Conservation (phyloP, 139 green algal species). For the Zygnema circumcarinatum region DNA sequence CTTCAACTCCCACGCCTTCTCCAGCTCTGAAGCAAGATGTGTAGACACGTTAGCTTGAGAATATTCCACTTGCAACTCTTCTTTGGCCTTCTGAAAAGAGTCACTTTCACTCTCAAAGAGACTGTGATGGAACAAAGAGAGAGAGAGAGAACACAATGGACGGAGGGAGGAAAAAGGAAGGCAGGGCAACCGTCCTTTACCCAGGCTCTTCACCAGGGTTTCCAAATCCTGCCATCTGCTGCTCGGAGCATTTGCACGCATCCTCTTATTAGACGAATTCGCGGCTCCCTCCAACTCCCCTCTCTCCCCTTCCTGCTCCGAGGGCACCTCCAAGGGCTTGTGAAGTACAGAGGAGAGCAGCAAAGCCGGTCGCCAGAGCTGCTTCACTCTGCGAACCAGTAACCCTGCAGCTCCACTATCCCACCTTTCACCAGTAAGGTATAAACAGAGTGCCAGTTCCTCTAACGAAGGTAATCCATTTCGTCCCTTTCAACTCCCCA, state of each 20-base stretch:
- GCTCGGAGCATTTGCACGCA: not conserved
- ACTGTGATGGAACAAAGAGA: not conserved
- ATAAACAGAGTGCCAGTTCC: too few species aligned
- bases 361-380: not conserved
- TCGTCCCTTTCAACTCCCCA: too few species aligned
- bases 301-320: not conserved
- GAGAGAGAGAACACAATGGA: not conserved
- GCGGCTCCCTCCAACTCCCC: not conserved
- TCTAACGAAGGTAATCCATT: too few species aligned
- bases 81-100: too few species aligned
- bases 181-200: too few species aligned
- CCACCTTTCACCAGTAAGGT: too few species aligned
- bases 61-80: too few species aligned
- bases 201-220: not conserved
- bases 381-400: not conserved
- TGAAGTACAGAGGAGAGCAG: slow-evolving; percentile 4
- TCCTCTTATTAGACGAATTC: not conserved
- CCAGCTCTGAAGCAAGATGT: slow-evolving; percentile 41
- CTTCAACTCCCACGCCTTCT: slow-evolving; percentile 51
- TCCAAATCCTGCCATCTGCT: not conserved
- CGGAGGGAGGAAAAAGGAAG: too few species aligned
- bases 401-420: too few species aligned
- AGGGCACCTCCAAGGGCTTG: not conserved
- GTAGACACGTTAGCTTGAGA: too few species aligned
- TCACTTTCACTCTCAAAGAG: too few species aligned